Evolutionary conservation across 345 rosid species (phyloP).

Genomic region (Xanthoceras sorbifolium): DNA sequence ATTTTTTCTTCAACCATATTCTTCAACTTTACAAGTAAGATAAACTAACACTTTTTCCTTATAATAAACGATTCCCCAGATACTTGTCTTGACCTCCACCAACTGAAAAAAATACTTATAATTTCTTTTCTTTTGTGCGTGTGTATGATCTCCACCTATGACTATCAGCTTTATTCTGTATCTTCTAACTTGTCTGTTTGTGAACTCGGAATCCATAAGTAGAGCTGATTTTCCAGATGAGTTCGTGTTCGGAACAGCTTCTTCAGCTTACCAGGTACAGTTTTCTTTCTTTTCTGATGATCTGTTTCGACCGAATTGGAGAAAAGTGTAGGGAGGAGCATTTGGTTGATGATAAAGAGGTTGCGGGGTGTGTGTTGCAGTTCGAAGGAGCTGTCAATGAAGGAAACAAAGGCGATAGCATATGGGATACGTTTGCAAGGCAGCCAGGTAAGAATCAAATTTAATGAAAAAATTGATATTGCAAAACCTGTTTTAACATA

Average conservation of each 20-base stretch:
- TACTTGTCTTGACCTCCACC: neutral
- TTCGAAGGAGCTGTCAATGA: conserved; percentile 90
- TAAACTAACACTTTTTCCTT: neutral
- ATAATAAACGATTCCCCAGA: neutral
- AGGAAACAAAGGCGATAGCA: conserved; percentile 89
- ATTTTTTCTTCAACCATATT: conserved; percentile 11
- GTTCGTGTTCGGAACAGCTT: conserved; percentile 85
- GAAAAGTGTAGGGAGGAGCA: neutral
- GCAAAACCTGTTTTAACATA: neutral
- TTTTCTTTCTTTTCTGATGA: conserved; percentile 9
- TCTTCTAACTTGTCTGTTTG: conserved; percentile 16
- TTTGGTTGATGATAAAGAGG: neutral
- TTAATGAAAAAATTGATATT: neutral
- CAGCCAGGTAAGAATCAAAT: conserved; percentile 52
- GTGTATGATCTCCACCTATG: conserved; percentile 15
- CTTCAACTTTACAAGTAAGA: conserved; percentile 37
- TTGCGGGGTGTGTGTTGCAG: conserved; percentile 32
- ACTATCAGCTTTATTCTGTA: conserved; percentile 20
- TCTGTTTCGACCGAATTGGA: neutral
- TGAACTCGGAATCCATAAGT: conserved; percentile 47
- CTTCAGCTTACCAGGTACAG: conserved; percentile 87
- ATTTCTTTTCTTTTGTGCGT: neutral
- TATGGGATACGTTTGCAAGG: conserved; percentile 86
- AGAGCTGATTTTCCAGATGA: conserved; percentile 76
- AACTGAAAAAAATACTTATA: neutral